Conservation (phyloP, 352 stramenopile species). For the Thraustochytrium aureum region DNA sequence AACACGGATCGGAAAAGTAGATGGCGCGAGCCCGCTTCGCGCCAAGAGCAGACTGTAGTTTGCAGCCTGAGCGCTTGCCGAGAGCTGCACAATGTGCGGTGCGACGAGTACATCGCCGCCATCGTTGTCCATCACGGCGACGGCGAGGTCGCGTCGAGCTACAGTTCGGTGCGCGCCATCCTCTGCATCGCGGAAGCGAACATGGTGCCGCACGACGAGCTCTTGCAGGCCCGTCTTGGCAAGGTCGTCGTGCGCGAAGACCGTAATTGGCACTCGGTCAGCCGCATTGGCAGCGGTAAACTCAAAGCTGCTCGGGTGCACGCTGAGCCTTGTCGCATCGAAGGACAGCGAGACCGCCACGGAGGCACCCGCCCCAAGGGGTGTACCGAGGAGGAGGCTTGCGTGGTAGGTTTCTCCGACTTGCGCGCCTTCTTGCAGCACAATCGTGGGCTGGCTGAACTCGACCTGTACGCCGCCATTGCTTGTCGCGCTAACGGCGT, state of each 20-base stretch:
- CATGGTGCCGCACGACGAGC: not conserved
- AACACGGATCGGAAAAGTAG: not conserved
- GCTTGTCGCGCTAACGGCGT: too few relatives aligned
- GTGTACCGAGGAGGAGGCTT: not conserved
- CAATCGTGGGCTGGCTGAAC: not conserved
- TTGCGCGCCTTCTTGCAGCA: not conserved
- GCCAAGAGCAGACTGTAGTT: not conserved
- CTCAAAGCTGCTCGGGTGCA: not conserved
- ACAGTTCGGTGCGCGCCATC: not conserved
- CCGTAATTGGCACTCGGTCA: not conserved
- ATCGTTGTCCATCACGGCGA: not conserved
- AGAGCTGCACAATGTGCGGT: not conserved
- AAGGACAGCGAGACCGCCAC: not conserved
- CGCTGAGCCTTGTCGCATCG: not conserved
- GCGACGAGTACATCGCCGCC: not conserved
- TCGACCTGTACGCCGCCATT: not conserved
- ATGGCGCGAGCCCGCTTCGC: not conserved
- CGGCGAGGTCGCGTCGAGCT: not conserved
- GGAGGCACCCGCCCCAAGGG: not conserved
- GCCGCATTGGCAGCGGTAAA: not conserved
- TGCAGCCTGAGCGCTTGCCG: not conserved
- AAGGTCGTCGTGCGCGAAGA: not conserved
- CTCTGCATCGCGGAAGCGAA: not conserved
- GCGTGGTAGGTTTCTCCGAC: not conserved
- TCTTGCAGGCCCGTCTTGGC: not conserved